Base-by-base conservation (phyloP, 768 basidiomycete genomes). In the Cubamyces lactineus region DNA sequence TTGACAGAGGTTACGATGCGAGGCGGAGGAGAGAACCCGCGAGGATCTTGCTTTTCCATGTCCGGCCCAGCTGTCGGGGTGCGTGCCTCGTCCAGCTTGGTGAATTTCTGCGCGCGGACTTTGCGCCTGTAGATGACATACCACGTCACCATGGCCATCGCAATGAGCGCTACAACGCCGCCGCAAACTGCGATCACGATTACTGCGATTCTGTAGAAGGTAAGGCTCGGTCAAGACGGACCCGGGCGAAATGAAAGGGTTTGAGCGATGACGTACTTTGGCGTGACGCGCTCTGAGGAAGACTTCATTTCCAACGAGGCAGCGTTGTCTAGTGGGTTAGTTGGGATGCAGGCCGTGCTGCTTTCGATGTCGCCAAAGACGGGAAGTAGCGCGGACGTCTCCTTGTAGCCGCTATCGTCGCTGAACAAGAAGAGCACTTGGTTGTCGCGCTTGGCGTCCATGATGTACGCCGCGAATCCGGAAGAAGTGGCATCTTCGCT, bases 371-470 rank as follows among this genome's bases (percentile, higher is more conserved):
- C 63, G 11, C 61, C 74, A 71, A 39, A 64, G 72, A 84, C 76
- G 7, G 77, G 76, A 15, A 85, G 66, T 26, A 84, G 70, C 21
- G 73, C 57, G 1, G 81, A 78, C 3, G 82, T 79, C 64, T 82
- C 76, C 26, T 64, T 70, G 55, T 78, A 71, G 1, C 73, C 75
- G 16, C 69, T 60, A 2, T 75, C 74, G 63, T 82, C 81, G 54
- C 78, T 74, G 49, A 85, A 72, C 39, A 83, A 64, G 46, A 88
- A 67, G 1, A 82, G 71, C 3, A 82, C 73, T 28, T 79, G 71
- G 13, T 71, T 64, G 12, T 75, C 77, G 2, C 75, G 73, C 11
- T 66, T 11, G 13, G 76, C 77, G 45, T 68, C 75, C 76, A 86
- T 76, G 21, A 72, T 63, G 62, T 82, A 87, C 1, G 73, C 74